Conservation (phyloP, 495 filamentous ascomycete species). For the Xylaria curta region DNA sequence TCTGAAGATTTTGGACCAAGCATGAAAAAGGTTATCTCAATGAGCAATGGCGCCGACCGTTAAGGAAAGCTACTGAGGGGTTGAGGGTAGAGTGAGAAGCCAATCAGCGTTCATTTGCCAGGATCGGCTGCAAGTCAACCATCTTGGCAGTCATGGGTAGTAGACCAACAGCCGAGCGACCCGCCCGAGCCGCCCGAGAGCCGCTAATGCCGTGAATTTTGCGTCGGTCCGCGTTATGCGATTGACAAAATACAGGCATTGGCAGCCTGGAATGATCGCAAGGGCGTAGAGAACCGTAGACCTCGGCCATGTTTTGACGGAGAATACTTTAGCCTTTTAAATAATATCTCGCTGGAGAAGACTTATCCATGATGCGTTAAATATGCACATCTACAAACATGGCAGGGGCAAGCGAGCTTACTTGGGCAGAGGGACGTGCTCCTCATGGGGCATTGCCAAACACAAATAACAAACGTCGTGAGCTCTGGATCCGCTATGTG, state of each 20-base stretch:
- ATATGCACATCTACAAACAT: too few relatives aligned
- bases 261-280: background rate
- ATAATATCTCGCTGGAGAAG: background rate
- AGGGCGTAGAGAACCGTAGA: background rate
- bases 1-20: background rate
- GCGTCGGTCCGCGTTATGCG: background rate
- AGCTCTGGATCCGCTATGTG: background rate
- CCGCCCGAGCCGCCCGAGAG: constrained; percentile 25
- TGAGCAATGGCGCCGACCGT: background rate
- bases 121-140: constrained; percentile 16
- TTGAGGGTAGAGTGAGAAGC: background rate
- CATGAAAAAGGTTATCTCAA: background rate
- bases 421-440: background rate
- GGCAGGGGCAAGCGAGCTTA: background rate
- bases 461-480: background rate
- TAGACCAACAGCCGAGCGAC: background rate
- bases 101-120: background rate
- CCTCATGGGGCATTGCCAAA: background rate
- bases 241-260: background rate
- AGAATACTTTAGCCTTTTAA: background rate
- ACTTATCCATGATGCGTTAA: background rate
- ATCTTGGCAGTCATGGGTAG: constrained; percentile 21
- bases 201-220: constrained; percentile 5
- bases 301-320: background rate
- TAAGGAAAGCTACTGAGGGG: background rate